Percentiles rank a stretch among this genome's conserved stretches.
Evolutionary conservation across 352 stramenopile species (phyloP).

Genomic region (Phytophthora agathidicida): DNA sequence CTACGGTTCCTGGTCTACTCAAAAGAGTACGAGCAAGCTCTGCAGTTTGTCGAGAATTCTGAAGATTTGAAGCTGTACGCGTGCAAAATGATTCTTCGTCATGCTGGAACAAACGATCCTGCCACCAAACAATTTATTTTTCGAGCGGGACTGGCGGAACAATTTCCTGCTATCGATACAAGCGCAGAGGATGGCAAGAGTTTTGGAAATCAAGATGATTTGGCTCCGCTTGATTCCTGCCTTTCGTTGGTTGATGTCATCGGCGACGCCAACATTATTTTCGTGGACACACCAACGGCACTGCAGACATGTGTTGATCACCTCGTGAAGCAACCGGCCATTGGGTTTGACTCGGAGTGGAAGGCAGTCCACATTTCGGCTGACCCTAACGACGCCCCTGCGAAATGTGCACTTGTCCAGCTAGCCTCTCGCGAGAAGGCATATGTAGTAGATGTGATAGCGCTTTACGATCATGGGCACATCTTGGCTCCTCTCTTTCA

Average conservation of each 20-base stretch:
- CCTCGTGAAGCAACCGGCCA: constrained; percentile 43
- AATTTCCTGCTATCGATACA: constrained; percentile 61
- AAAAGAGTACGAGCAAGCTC: constrained; percentile 62
- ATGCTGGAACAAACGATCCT: constrained; percentile 41
- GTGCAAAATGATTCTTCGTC: constrained; percentile 60
- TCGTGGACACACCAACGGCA: constrained; percentile 55
- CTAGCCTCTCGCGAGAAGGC: constrained; percentile 59
- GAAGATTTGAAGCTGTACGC: constrained; percentile 50
- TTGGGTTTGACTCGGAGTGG: constrained; percentile 87
- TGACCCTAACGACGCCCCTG: constrained; percentile 1
- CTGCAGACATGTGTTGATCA: constrained; percentile 47
- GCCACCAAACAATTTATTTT: constrained; percentile 67
- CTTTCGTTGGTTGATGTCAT: constrained; percentile 54
- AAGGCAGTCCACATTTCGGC: constrained; percentile 50
- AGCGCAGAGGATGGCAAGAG: constrained; percentile 22
- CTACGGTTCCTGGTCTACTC: constrained; percentile 71
- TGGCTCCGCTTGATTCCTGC: constrained; percentile 44
- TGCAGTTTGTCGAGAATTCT: constrained; percentile 39
- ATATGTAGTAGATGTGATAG: constrained; percentile 75
- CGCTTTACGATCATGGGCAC: constrained; percentile 37
- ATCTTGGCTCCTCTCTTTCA: constrained; percentile 51
- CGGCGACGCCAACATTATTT: constrained; percentile 52
- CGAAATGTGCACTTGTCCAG: constrained; percentile 69
- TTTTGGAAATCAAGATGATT: constrained; percentile 49
- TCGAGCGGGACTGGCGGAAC: constrained; percentile 32